A percentile compares a stretch with the other conserved stretches of the same genome.
Evolutionary conservation across 495 filamentous ascomycete genomes (phyloP).

Genomic region (Tirmania nivea): DNA sequence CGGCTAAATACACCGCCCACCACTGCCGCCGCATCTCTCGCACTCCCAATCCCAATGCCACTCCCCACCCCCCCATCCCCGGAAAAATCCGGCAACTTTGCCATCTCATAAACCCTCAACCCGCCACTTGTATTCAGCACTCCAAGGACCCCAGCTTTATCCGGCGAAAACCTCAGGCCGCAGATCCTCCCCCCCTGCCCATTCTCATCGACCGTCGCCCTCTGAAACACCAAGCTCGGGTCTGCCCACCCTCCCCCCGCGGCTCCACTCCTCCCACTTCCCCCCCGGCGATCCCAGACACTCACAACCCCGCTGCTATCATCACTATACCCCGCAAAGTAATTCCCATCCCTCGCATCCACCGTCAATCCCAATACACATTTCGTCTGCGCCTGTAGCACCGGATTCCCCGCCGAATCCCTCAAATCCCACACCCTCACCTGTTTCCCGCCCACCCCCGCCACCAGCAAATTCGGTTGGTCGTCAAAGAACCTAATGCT

Average conservation of each 20-base stretch:
- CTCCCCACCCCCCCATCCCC: conserved; percentile 15
- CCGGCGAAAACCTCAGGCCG: conserved; percentile 12
- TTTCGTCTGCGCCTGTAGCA: conserved; percentile 46
- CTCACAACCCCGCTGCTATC: conserved; percentile 39
- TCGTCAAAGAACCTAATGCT: conserved; percentile 81
- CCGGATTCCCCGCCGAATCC: conserved; percentile 41
- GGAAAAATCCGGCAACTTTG: conserved; percentile 12
- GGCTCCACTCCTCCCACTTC: conserved; percentile 28
- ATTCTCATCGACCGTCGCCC: conserved; percentile 5
- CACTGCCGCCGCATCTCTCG: too few species aligned
- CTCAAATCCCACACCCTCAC: conserved; percentile 77
- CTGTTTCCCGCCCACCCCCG: conserved; percentile 65
- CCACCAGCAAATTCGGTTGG: conserved; percentile 60
- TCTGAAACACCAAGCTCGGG: conserved; percentile 9
- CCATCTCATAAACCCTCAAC: conserved; percentile 18
- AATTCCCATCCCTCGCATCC: conserved; percentile 75
- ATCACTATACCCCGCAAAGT: conserved; percentile 56
- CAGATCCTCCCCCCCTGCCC: conserved; percentile 3
- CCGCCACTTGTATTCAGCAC: conserved; percentile 12
- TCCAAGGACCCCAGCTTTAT: conserved; percentile 12
- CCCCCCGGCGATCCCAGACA: conserved; percentile 69
- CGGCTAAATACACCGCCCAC: too few species aligned
- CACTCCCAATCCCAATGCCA: conserved; percentile 8
- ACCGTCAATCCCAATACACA: conserved; percentile 83
- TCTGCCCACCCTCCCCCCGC: conserved; percentile 2